These are phyloP conservation scores for Phlyctochytrium arcticum DNA, from an alignment of 192 early-diverging fungal species.

Conservation along the genomic window DNA sequence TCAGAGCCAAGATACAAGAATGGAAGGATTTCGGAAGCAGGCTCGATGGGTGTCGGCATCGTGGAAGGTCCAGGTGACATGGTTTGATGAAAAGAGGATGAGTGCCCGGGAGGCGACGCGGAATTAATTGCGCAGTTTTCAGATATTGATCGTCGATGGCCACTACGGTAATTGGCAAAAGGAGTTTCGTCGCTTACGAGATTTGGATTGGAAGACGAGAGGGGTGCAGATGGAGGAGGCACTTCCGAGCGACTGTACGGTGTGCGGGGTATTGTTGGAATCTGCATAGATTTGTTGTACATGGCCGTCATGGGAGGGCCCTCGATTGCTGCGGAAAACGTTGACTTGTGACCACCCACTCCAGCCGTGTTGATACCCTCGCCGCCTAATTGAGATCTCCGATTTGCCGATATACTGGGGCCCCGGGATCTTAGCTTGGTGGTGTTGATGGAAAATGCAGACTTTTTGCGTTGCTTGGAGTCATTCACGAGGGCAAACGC, in stretches of 20 bases:
- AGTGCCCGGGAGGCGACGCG: not conserved
- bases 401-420: not conserved
- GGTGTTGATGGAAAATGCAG: constrained; percentile 26
- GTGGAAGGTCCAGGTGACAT: constrained; percentile 12
- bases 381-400: not conserved
- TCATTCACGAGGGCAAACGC: not conserved
- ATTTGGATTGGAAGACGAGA: not conserved
- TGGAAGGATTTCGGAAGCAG: constrained; percentile 49
- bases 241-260: too few relatives aligned
- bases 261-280: not conserved
- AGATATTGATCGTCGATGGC: not conserved
- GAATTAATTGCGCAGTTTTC: not conserved
- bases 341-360: not conserved
- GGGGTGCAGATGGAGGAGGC: not conserved
- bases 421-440: constrained; percentile 4
- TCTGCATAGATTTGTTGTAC: not conserved
- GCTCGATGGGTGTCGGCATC: constrained; percentile 28
- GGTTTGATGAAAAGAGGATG: not conserved
- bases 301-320: not conserved
- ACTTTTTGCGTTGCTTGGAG: constrained; percentile 14
- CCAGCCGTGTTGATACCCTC: not conserved
- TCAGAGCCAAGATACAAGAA: constrained; percentile 65
- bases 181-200: too few relatives aligned
- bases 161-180: not conserved
- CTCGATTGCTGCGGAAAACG: not conserved